Conservation (phyloP, 345 rosid genomes). For the Balakata baccata region DNA sequence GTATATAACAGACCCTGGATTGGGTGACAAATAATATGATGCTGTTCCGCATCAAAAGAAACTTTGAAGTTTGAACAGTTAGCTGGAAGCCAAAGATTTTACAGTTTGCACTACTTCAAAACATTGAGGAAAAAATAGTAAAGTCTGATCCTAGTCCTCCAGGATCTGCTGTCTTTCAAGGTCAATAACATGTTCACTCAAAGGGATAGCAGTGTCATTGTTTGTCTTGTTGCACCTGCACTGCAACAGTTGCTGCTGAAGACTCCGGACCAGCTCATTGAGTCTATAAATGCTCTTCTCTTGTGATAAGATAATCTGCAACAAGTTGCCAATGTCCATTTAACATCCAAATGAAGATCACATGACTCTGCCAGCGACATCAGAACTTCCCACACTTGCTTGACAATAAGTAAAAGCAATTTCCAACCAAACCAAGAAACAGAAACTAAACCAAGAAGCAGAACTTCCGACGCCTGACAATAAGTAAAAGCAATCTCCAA, state of each 20-base stretch:
- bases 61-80: neutral
- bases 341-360: neutral
- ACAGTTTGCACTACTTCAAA: neutral
- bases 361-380: neutral
- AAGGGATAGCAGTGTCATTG: conserved; percentile 35
- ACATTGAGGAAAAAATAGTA: conserved; percentile 8
- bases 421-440: too few species aligned
- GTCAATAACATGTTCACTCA: conserved; percentile 51
- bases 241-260: conserved; percentile 50
- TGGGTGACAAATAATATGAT: conserved; percentile 1
- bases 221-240: conserved; percentile 48
- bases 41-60: neutral
- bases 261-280: conserved; percentile 63
- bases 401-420: neutral
- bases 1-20: neutral
- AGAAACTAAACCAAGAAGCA: too few species aligned
- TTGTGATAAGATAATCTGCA: conserved; percentile 79
- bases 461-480: neutral
- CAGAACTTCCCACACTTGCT: neutral
- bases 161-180: conserved; percentile 49
- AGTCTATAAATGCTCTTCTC: conserved; percentile 79
- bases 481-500: neutral
- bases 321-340: neutral
- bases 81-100: neutral
- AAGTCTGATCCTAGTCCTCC: conserved; percentile 44